Evolutionary conservation across 2,329 filamentous ascomycete species (phyloP).

Genomic region (Penicillium sp.): DNA sequence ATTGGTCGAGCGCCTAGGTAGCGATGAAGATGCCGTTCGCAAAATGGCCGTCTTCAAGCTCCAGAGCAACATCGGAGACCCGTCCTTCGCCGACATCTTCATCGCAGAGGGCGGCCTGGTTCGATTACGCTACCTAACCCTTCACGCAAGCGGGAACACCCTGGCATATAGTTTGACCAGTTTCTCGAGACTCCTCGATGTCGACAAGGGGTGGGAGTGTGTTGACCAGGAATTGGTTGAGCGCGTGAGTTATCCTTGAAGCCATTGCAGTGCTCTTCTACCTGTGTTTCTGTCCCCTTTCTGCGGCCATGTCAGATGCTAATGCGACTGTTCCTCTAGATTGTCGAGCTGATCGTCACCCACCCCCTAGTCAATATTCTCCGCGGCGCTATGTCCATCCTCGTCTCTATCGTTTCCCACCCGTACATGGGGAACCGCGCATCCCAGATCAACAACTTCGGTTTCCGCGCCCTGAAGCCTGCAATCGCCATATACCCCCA

Average conservation of each 20-base stretch:
- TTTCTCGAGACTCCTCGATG: conserved; percentile 80
- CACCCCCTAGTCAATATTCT: conserved; percentile 97
- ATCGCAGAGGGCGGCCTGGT: conserved; percentile 83
- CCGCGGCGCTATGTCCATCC: conserved; percentile 91
- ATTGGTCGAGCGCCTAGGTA: conserved; percentile 58
- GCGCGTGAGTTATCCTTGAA: conserved; percentile 49
- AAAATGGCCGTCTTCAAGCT: conserved; percentile 99
- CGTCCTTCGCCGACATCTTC: conserved; percentile 93
- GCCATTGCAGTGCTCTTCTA: neutral
- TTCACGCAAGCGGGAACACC: conserved; percentile 86
- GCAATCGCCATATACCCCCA: conserved; percentile 87
- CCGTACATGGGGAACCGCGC: conserved; percentile 60
- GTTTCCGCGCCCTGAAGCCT: conserved; percentile 87
- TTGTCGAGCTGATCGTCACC: conserved; percentile 89
- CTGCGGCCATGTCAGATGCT: neutral
- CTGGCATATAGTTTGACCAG: conserved; percentile 92
- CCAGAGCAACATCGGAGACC: conserved; percentile 91
- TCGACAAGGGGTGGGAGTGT: conserved; percentile 94
- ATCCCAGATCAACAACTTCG: conserved; percentile 64
- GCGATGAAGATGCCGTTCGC: conserved; percentile 79
- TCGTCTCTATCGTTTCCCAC: conserved; percentile 88
- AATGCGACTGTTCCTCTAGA: conserved; percentile 40
- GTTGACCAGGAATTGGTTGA: conserved; percentile 55
- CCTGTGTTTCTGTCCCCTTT: neutral
- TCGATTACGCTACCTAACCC: conserved; percentile 76